Base-by-base conservation (phyloP, 306 rosid genomes). In the Dalbergia cochinchinensis region DNA sequence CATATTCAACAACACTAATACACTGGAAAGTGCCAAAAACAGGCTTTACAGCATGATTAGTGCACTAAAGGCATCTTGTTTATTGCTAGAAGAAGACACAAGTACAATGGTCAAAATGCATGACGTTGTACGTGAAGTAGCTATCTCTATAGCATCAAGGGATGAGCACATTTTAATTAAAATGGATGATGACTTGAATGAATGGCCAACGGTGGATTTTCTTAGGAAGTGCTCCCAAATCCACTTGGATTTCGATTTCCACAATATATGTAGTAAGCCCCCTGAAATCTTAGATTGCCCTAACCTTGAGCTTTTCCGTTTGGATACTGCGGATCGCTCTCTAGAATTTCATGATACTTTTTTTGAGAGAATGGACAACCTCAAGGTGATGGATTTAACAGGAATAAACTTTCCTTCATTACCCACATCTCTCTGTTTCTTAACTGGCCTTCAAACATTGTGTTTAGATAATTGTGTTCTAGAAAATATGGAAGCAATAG, bases 51-150 rank as follows among this genome's bases (percentile, higher is more conserved):
- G 0, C 0, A 39, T 81, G 48, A 15, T 81, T 12, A 4, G 7
- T 0, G n/a, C 8, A 6, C 58, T 87, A 11, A 70, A 79, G 55
- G 64, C 18, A 8, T 26, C 31, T 14, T 69, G 74, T 69, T 15
- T 67, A 16, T 69, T 69, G 62, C 9, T 3, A 47, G 74, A 31
- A 69, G 44, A 4, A 7, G 7, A 8, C 1, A 14, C 8, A 35
- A 20, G 5, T 0, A 0, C 0, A 0, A 8, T 1, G 6, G 19
- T 78, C 1, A 9, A 57, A 20, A 47, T 82, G 82, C 86, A 74
- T 42, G 80, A 84, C 12, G 11, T 80, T 42, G 73, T 59, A 16
- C 64, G 31, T 10, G 71, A 73, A 11, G 74, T 10, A 4, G 85
- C 78, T 16, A n/a, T 53, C 16, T 51, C 10, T 4, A 35, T 78